Percentiles rank a stretch among this genome's conserved stretches.
Conservation (phyloP, 78 protist species). For the Speleostelium caveatum region DNA sequence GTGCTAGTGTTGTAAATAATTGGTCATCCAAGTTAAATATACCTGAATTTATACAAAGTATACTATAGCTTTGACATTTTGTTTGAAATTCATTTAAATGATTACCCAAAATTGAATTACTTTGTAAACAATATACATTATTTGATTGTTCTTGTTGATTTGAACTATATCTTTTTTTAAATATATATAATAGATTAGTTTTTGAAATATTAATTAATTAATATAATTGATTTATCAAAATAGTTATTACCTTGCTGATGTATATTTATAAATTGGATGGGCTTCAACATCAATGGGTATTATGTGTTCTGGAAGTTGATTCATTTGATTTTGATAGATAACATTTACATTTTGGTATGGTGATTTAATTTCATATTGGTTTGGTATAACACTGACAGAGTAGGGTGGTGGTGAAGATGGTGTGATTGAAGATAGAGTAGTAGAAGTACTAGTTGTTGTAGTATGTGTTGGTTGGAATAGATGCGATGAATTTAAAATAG, state of each 20-base stretch:
- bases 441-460: not conserved
- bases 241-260: not conserved
- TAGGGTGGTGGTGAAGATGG: not conserved
- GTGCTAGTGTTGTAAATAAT: not conserved
- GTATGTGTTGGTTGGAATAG: conserved; percentile 2
- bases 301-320: not conserved
- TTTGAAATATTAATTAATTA: no score
- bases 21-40: conserved; percentile 33
- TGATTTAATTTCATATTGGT: conserved; percentile 11
- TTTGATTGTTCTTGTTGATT: not conserved
- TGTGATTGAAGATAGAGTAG: not conserved
- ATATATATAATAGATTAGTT: not conserved
- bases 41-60: not conserved
- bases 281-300: conserved; percentile 21
- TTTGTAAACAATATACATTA: conserved; percentile 6
- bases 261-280: conserved; percentile 36
- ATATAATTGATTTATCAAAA: not conserved
- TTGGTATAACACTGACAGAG: conserved; percentile 3
- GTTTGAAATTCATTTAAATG: not conserved
- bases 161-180: no score
- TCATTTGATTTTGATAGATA: conserved; percentile 19
- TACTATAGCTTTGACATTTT: not conserved
- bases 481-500: not conserved
- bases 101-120: conserved; percentile 25
- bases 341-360: conserved; percentile 47